A percentile compares a stretch with the other conserved stretches of the same genome.
Conservation (phyloP, 2,329 filamentous ascomycete genomes). For the Cercospora zeina region DNA sequence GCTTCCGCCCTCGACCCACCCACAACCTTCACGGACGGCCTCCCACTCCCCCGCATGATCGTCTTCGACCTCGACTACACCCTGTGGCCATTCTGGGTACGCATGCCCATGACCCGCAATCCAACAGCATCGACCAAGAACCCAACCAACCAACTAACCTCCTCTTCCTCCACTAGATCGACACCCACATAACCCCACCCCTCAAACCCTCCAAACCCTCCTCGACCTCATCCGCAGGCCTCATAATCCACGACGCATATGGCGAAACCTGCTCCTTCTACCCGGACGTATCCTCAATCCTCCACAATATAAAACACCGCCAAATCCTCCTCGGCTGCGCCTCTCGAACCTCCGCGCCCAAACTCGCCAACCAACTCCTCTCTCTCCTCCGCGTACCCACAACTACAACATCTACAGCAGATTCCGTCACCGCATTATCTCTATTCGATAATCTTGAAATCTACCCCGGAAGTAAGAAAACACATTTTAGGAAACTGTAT, state of each 20-base stretch:
- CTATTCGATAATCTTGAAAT: slow-evolving; percentile 54
- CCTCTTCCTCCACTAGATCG: slow-evolving; percentile 52
- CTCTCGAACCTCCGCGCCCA: slow-evolving; percentile 76
- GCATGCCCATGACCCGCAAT: too few relatives aligned
- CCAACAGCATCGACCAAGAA: not conserved
- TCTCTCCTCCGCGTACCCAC: slow-evolving; percentile 67
- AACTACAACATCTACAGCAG: slow-evolving; percentile 44
- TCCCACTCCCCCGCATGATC: slow-evolving; percentile 76
- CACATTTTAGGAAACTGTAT: slow-evolving; percentile 75
- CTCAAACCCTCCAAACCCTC: slow-evolving; percentile 50
- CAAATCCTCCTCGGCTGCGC: slow-evolving; percentile 68
- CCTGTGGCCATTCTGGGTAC: slow-evolving; percentile 89
- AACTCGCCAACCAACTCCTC: slow-evolving; percentile 77
- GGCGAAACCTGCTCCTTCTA: slow-evolving; percentile 53
- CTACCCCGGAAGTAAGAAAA: slow-evolving; percentile 76
- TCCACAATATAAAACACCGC: slow-evolving; percentile 60
- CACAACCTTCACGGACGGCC: slow-evolving; percentile 62
- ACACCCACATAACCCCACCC: slow-evolving; percentile 68
- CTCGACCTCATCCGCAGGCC: slow-evolving; percentile 42
- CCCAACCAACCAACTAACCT: not conserved
- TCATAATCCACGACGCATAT: slow-evolving; percentile 54
- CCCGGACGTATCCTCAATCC: slow-evolving; percentile 46
- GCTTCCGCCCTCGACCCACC: slow-evolving; percentile 46
- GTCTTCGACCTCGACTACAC: slow-evolving; percentile 98
- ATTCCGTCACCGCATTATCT: slow-evolving; percentile 44